Evolutionary conservation across 192 early-diverging fungal species (phyloP).

Genomic region (Umbelopsis vinacea): DNA sequence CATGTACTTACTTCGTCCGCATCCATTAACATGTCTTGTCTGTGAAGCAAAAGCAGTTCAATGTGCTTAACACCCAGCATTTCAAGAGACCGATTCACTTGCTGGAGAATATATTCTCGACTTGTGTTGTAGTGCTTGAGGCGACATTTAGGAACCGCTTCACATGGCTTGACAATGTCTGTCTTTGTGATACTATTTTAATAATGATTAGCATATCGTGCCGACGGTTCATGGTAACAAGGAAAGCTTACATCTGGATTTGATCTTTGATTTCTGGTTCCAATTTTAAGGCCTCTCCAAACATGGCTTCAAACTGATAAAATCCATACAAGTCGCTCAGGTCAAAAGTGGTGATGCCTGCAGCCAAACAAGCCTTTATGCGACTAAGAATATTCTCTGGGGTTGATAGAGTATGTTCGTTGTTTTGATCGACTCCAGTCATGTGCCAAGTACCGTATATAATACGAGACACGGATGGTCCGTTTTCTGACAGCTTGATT

Average conservation of each 20-base stretch:
- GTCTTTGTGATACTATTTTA: constrained; percentile 25
- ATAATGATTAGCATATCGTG: not conserved
- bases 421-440: constrained; percentile 6
- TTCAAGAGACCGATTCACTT: constrained; percentile 19
- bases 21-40: constrained; percentile 30
- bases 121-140: constrained; percentile 28
- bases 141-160: constrained; percentile 11
- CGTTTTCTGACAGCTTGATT: constrained; percentile 12
- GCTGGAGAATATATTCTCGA: constrained; percentile 17
- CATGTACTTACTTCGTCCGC: constrained; percentile 22
- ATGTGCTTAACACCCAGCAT: constrained; percentile 22
- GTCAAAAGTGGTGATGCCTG: constrained; percentile 52
- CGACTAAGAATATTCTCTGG: constrained; percentile 41
- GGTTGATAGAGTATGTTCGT: constrained; percentile 23
- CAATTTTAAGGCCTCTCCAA: constrained; percentile 22
- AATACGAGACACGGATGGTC: constrained; percentile 37
- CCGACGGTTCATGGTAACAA: not conserved
- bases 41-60: constrained; percentile 25
- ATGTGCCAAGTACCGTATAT: constrained; percentile 49
- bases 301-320: constrained; percentile 23
- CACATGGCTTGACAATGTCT: constrained; percentile 24
- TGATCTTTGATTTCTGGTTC: constrained; percentile 14
- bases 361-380: constrained; percentile 41
- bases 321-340: constrained; percentile 49
- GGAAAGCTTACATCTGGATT: constrained; percentile 25